phyloP scores from a whole-genome alignment of 2,329 filamentous ascomycete species.

The Colletotrichum noveboracense region DNA sequence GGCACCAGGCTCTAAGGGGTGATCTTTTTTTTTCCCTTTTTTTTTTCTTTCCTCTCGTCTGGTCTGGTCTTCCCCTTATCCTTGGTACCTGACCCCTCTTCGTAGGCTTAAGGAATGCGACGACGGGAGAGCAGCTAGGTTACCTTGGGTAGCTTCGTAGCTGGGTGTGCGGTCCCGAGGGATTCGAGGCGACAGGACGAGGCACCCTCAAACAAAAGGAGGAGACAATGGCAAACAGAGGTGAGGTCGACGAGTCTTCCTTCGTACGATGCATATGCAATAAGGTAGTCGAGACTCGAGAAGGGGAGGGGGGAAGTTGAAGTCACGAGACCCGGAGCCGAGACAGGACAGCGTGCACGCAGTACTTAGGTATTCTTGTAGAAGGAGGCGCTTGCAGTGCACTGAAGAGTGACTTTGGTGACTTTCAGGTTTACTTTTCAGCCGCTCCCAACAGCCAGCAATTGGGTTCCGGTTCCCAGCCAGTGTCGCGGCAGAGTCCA shows the following conservation, averaged over 20 bases:
- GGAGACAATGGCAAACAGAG: not conserved
- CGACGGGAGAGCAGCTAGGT: not conserved
- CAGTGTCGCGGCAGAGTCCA: not conserved
- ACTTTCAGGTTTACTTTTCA: not conserved
- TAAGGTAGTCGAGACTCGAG: not conserved
- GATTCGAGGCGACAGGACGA: not conserved
- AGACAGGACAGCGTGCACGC: not conserved
- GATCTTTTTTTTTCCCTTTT: not conserved
- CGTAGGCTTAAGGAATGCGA: not conserved
- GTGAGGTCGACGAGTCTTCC: not conserved
- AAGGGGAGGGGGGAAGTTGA: not conserved
- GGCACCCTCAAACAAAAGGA: not conserved
- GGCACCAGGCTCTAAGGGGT: not conserved
- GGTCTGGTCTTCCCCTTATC: not conserved
- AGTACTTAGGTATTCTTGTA: not conserved
- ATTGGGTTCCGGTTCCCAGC: not conserved
- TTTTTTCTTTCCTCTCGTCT: not conserved
- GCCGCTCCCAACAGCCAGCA: not conserved
- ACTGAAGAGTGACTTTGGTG: not conserved
- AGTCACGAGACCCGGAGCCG: constrained; percentile 15
- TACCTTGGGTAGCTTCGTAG: not conserved
- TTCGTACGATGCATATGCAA: not conserved
- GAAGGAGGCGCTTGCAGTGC: not conserved
- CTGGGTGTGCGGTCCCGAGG: not conserved
- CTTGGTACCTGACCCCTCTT: not conserved